phyloP scores from a whole-genome alignment of 345 rosid genomes.

The Lepidium africanum region DNA sequence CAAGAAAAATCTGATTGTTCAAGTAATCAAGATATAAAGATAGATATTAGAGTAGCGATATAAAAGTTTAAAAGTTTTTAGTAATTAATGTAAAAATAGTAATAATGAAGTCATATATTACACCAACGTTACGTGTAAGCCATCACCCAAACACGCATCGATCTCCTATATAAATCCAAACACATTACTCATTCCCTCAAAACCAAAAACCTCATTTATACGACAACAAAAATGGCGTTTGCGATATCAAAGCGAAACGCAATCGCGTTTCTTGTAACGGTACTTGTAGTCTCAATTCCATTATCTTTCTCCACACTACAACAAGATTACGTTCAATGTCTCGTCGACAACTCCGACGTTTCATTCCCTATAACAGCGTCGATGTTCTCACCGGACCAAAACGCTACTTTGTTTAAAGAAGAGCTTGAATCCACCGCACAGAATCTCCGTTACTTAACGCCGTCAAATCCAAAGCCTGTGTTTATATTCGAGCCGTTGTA shows the following conservation, averaged over 20 bases:
- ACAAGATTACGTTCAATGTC: conserved; percentile 42
- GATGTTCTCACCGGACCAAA: conserved; percentile 33
- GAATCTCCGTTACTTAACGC: conserved; percentile 43
- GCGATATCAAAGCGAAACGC: background rate
- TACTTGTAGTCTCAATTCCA: conserved; percentile 10
- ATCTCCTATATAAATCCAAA: conserved; percentile 20
- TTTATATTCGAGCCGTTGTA: conserved; percentile 50
- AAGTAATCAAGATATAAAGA: background rate
- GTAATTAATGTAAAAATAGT: background rate
- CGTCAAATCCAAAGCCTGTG: conserved; percentile 50
- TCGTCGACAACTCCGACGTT: conserved; percentile 33
- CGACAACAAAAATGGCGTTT: background rate
- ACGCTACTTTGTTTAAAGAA: conserved; percentile 35
- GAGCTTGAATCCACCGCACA: conserved; percentile 45
- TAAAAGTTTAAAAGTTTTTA: background rate
- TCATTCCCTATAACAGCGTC: conserved; percentile 29
- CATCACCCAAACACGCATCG: conserved; percentile 5
- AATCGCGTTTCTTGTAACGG: conserved; percentile 11
- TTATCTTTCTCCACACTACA: conserved; percentile 22
- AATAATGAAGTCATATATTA: conserved; percentile 9
- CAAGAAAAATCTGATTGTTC: background rate
- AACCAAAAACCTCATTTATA: conserved; percentile 8
- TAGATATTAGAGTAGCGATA: background rate
- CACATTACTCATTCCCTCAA: conserved; percentile 20
- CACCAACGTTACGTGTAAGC: conserved; percentile 27